Evolutionary conservation across 768 basidiomycete species (phyloP).

Genomic region (Mycena filopes): DNA sequence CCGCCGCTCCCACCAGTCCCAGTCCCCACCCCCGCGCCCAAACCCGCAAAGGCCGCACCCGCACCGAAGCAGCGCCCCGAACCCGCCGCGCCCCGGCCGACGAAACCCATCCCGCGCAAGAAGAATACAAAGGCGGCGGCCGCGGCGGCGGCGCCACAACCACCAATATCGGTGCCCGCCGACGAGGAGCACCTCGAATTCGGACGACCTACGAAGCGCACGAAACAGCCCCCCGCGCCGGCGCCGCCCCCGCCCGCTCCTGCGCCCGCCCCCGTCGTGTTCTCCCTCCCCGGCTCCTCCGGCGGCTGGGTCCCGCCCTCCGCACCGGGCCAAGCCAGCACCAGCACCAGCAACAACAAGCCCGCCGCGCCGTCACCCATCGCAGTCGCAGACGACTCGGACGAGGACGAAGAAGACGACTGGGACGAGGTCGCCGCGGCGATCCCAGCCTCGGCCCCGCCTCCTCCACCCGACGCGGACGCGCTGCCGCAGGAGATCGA

Average conservation of each 20-base stretch:
- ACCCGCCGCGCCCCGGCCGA: conserved; percentile 36
- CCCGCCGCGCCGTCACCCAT: conserved; percentile 35
- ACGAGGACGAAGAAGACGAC: conserved; percentile 53
- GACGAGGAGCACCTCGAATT: conserved; percentile 61
- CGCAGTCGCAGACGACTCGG: conserved; percentile 42
- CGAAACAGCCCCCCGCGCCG: conserved; percentile 33
- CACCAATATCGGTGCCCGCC: background rate
- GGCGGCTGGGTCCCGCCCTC: conserved; percentile 32
- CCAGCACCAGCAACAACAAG: conserved; percentile 39
- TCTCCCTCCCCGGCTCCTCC: conserved; percentile 35
- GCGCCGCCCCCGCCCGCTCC: conserved; percentile 38
- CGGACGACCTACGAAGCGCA: conserved; percentile 47
- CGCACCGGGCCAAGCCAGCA: conserved; percentile 23
- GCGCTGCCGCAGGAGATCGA: conserved; percentile 51
- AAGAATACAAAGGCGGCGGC: conserved; percentile 32
- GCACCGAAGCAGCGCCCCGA: conserved; percentile 41
- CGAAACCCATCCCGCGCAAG: conserved; percentile 33
- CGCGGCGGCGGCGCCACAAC: conserved; percentile 29
- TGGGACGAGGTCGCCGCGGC: conserved; percentile 59
- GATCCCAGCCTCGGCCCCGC: too few species aligned
- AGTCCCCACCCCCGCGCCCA: conserved; percentile 37
- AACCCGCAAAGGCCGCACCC: conserved; percentile 37
- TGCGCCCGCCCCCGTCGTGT: conserved; percentile 36
- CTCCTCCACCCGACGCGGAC: conserved; percentile 28
- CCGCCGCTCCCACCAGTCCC: conserved; percentile 39